Evolutionary conservation across 371 early-diverging fungal genomes (phyloP), one percentile per base, ranked within the genome.

Genomic region (Nosema bombycis): DNA sequence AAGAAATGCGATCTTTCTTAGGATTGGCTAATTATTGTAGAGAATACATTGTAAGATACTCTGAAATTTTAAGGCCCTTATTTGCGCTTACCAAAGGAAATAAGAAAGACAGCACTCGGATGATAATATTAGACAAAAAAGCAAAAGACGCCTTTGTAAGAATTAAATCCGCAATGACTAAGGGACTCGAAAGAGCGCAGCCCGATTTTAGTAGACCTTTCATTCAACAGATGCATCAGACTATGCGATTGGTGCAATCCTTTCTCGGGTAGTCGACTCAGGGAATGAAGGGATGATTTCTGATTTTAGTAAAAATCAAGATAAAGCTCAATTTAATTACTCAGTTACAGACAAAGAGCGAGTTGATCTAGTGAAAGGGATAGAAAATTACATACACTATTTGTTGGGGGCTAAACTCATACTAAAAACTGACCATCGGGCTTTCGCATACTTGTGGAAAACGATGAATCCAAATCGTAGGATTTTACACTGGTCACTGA

Each of bases 151-250:
- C 62, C 67, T 71, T 55, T 65, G 26, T 69, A 65, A 24, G 6
- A 21, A 60, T 61, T 2, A 67, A 70, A 28, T 33, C 21, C 4
- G 15, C n/a, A 26, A 69, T 69, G 23, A 1, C 15, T 57, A 6
- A 72, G 15, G 24, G 54, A 67, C 6, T 24, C 21, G 21, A 30
- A 26, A 28, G 21, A 62, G 30, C 37, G 10, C 23, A 46, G 10
- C 76, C 80, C 30, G 64, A 77, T 32, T 15, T 34, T 21, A 65
- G 18, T 23, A 64, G 72, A 37, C 21, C 23, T 10, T 77, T 36
- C 56, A 79, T 73, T 33, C 28, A 21, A 78, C 80, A 26, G 80
- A 80, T 57, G 80, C 80, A 80, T 46, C 46, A 46, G 46, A 46
- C 18, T 46, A 46, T 24, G 46, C 10, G 18, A 46, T 46, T 10